Conservation (phyloP, 2,329 filamentous ascomycete genomes). For the Penicillium sp. region DNA sequence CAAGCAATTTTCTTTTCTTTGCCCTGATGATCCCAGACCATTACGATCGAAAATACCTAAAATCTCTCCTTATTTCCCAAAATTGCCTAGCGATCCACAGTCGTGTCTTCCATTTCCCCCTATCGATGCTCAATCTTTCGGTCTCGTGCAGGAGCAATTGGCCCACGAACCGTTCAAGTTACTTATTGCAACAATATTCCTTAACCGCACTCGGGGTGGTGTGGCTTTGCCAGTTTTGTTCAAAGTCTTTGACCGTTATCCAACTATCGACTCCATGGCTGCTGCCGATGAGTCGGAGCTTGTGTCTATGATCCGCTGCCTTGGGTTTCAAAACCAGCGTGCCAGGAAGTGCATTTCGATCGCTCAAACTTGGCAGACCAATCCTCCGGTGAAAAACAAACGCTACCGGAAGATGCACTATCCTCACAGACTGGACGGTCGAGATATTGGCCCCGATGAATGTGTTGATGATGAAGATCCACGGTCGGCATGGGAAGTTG, state of each 20-base stretch:
- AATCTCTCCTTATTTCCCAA: conserved; percentile 47
- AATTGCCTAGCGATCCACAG: conserved; percentile 30
- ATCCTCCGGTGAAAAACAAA: conserved; percentile 60
- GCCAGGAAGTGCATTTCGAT: conserved; percentile 68
- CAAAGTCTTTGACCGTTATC: conserved; percentile 65
- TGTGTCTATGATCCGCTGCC: conserved; percentile 62
- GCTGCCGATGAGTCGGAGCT: conserved; percentile 58
- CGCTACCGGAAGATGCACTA: conserved; percentile 60
- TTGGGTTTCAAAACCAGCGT: conserved; percentile 70
- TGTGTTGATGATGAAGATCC: conserved; percentile 50
- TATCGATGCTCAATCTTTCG: conserved; percentile 64
- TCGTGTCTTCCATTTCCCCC: conserved; percentile 64
- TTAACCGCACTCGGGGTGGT: conserved; percentile 75
- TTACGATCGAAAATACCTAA: conserved; percentile 26
- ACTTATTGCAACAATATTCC: conserved; percentile 77
- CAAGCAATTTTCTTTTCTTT: conserved; percentile 1
- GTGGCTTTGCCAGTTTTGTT: conserved; percentile 75
- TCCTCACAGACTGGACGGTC: conserved; percentile 51
- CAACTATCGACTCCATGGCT: conserved; percentile 64
- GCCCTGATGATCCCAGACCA: conserved; percentile 9
- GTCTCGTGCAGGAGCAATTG: conserved; percentile 80
- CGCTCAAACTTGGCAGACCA: conserved; percentile 65
- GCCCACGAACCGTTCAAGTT: conserved; percentile 74
- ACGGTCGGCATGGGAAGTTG: conserved; percentile 73
- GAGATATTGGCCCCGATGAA: conserved; percentile 49